Evolutionary conservation across 129 eudicot genomes (phyloP).

Genomic region (Ambrosia artemisiifolia): DNA sequence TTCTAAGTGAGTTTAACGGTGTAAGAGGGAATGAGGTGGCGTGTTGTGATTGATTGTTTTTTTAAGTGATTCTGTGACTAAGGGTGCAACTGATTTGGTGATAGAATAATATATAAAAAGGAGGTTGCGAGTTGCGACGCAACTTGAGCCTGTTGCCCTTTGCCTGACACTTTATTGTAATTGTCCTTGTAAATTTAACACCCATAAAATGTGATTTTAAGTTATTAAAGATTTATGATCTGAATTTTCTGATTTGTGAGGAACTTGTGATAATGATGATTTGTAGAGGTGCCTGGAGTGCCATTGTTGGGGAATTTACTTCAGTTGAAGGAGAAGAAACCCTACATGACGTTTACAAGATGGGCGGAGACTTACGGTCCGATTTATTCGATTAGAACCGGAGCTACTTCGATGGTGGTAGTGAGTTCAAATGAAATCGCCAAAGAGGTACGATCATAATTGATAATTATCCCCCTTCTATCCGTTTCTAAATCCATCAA

Average conservation of each 20-base stretch:
- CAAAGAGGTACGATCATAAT: constrained; percentile 54
- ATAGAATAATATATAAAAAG: too few relatives aligned
- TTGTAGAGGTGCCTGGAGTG: constrained; percentile 68
- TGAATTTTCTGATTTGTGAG: not conserved
- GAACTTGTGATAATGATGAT: not conserved
- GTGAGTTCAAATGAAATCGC: constrained; percentile 66
- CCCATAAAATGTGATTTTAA: too few relatives aligned
- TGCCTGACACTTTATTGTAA: too few relatives aligned
- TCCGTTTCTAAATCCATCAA: not conserved
- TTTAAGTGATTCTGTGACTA: too few relatives aligned
- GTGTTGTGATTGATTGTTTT: too few relatives aligned
- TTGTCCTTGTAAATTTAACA: too few relatives aligned
- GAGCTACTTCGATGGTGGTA: constrained; percentile 61
- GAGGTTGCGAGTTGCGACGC: too few relatives aligned
- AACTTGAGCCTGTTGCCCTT: too few relatives aligned
- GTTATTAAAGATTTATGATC: not conserved
- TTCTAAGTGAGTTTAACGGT: too few relatives aligned
- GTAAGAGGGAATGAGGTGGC: too few relatives aligned
- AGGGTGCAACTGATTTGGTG: too few relatives aligned
- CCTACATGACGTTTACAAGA: constrained; percentile 72
- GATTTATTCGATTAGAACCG: constrained; percentile 73
- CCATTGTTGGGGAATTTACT: constrained; percentile 80
- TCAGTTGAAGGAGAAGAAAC: constrained; percentile 92
- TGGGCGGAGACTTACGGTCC: constrained; percentile 91
- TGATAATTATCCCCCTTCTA: not conserved